Base-by-base conservation (phyloP, 2,329 filamentous ascomycete genomes). In the Colletotrichum endophyticum region DNA sequence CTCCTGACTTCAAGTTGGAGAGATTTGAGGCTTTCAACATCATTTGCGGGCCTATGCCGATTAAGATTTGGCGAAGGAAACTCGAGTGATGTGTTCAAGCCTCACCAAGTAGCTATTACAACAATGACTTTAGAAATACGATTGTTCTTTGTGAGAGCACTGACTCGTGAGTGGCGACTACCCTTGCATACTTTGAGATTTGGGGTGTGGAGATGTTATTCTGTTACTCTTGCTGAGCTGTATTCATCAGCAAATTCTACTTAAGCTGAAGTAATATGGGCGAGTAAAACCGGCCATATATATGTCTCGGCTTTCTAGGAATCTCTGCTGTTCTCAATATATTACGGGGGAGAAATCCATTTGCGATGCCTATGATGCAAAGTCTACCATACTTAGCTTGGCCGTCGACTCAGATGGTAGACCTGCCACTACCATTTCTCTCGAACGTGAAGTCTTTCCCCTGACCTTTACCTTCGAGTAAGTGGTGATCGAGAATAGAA, bases 31-130 rank as follows among this genome's bases (percentile, higher is more conserved):
- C 73, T 13, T 69, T 70, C 56, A 76, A 76, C 44, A 69, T 57
- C 32, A 22, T 76, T 9, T 27, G 72, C 8, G 73, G 73, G 15
- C 63, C 63, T 11, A 73, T 76, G 64, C 73, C 64, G 3, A 30
- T 76, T 3, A 76, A 76, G 49, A 36, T 61, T 6, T 73, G 73
- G 73, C 72, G 70, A 59, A n/a, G 73, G 25, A 59, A 70, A 9
- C 8, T 76, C 9, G 68, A 70, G 32, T 59, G 5, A 28, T 5
- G 4, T 59, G 3, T 16, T 25, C 2, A 11, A 3, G 22, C 15
- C 25, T 6, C 4, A 22, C 12, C 11, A 22, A 13, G 2, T 8
- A 53, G n/a, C 12, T 13, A 53, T 6, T 22, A 13, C 0, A 5
- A 53, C n/a, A 53, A 49, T 2, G 3, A 22, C 19, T 11, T 6